phyloP scores from a whole-genome alignment of 768 basidiomycete genomes.

The Suillus subluteus region DNA sequence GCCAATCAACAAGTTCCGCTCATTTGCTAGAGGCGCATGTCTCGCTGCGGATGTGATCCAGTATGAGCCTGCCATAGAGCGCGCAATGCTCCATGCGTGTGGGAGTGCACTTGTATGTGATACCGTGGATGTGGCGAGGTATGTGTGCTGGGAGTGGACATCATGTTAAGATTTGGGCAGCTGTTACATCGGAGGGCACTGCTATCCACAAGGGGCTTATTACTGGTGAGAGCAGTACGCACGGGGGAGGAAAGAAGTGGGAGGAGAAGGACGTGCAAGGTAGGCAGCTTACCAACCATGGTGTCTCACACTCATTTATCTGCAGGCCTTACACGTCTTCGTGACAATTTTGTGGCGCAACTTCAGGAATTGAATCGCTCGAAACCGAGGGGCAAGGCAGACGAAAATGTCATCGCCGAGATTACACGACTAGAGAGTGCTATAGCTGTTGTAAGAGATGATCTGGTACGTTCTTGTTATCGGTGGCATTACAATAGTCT shows the following conservation, averaged over 20 bases:
- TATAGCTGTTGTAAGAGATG: conserved; percentile 77
- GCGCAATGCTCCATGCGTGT: conserved; percentile 96
- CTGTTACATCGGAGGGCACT: conserved; percentile 95
- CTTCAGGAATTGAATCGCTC: conserved; percentile 83
- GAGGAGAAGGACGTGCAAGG: conserved; percentile 94
- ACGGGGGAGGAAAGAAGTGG: conserved; percentile 83
- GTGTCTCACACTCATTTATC: conserved; percentile 10
- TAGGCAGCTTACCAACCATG: conserved; percentile 35
- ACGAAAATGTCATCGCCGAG: conserved; percentile 77
- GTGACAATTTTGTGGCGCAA: conserved; percentile 73
- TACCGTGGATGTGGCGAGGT: conserved; percentile 88
- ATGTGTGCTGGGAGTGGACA: conserved; percentile 77
- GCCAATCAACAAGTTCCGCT: conserved; percentile 89
- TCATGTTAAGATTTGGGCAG: conserved; percentile 31
- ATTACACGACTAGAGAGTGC: conserved; percentile 80
- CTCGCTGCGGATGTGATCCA: conserved; percentile 87
- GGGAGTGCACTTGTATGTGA: conserved; percentile 96
- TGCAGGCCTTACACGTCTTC: conserved; percentile 56
- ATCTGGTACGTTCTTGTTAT: conserved; percentile 58
- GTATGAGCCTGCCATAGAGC: conserved; percentile 81
- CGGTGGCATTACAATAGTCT: background rate
- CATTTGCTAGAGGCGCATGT: conserved; percentile 85
- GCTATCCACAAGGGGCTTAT: conserved; percentile 98
- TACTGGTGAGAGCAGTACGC: conserved; percentile 88
- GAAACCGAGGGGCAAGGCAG: conserved; percentile 81